phyloP scores from a whole-genome alignment of 1,284 basidiomycete species.

The Coniferiporia sulphurascens region DNA sequence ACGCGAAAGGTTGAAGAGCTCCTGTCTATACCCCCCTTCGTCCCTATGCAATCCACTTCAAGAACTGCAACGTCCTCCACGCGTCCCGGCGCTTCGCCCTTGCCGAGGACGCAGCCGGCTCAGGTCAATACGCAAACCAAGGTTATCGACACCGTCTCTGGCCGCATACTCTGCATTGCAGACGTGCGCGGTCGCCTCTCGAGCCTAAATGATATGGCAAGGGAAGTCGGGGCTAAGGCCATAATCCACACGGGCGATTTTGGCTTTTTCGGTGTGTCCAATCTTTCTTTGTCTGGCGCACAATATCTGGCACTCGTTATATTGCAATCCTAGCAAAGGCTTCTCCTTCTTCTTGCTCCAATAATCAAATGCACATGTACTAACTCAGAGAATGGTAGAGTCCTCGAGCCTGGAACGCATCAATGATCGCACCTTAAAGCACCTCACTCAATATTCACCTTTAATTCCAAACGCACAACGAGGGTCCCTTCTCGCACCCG shows the following conservation, averaged over 20 bases:
- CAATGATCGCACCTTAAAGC: slow-evolving; percentile 91
- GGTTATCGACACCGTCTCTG: slow-evolving; percentile 70
- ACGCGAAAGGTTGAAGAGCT: not conserved
- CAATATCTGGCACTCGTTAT: not conserved
- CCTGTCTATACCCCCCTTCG: not conserved
- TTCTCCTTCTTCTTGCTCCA: not conserved
- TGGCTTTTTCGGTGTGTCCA: slow-evolving; percentile 82
- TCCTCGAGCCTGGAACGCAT: slow-evolving; percentile 80
- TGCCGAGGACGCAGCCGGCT: slow-evolving; percentile 39
- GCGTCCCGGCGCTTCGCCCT: slow-evolving; percentile 49
- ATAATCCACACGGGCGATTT: slow-evolving; percentile 99
- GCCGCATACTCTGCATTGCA: slow-evolving; percentile 91
- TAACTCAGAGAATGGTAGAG: slow-evolving; percentile 42
- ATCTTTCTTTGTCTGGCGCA: not conserved
- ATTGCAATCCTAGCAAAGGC: not conserved
- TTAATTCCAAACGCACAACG: slow-evolving; percentile 83
- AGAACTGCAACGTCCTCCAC: slow-evolving; percentile 57
- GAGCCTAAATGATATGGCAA: slow-evolving; percentile 85
- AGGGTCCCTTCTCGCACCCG: slow-evolving; percentile 67
- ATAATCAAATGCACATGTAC: not conserved
- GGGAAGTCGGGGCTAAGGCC: slow-evolving; percentile 85
- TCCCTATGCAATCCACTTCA: slow-evolving; percentile 36
- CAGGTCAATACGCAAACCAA: slow-evolving; percentile 74
- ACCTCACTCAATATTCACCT: slow-evolving; percentile 97
- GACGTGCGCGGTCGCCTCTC: slow-evolving; percentile 90